Conservation (phyloP, 129 eudicot genomes). For the Rutidosis leptorrhynchoides region DNA sequence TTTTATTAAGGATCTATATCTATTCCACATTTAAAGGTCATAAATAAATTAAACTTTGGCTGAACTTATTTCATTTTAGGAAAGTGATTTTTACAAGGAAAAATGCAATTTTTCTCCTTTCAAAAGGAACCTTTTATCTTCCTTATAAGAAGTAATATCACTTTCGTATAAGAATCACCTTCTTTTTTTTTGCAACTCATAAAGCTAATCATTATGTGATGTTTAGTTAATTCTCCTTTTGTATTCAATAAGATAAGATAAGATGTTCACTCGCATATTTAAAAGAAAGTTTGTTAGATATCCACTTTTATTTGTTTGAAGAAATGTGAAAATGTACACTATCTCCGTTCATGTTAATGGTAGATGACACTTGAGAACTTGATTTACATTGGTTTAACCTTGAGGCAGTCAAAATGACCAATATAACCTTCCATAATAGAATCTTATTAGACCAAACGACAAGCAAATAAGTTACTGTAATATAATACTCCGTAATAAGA, state of each 20-base stretch:
- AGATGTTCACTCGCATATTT: not conserved
- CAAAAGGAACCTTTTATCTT: no score
- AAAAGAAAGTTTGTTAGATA: not conserved
- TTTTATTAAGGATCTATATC: not conserved
- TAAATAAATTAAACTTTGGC: not conserved
- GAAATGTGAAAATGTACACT: not conserved
- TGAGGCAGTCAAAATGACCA: not conserved
- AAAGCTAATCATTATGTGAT: not conserved
- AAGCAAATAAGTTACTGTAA: conserved; percentile 21
- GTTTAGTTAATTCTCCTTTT: not conserved
- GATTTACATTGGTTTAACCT: not conserved
- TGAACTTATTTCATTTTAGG: no score
- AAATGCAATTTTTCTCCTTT: not conserved
- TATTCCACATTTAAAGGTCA: not conserved
- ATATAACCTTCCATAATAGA: conserved; percentile 13
- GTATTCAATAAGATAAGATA: not conserved
- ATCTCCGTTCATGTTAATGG: not conserved
- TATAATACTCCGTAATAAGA: not conserved
- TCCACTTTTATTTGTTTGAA: not conserved
- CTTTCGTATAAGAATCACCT: no score
- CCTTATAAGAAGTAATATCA: no score
- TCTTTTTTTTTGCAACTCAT: not conserved
- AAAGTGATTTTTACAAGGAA: no score
- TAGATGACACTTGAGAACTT: not conserved
- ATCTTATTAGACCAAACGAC: conserved; percentile 11